Evolutionary conservation across 2,329 filamentous ascomycete genomes (phyloP).

Genomic region (Esteya vermicola): DNA sequence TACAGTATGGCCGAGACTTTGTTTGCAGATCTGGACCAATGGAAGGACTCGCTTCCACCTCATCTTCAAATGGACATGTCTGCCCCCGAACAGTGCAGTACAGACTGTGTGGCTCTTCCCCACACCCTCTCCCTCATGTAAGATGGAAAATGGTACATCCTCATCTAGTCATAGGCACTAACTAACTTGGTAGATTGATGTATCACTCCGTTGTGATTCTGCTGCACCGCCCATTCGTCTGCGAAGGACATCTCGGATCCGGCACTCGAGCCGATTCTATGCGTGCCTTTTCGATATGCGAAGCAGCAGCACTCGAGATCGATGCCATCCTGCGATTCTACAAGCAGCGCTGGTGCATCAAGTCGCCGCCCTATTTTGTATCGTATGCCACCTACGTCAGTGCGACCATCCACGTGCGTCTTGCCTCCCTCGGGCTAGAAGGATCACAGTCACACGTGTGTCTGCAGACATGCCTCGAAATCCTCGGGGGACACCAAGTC

Average conservation of each 20-base stretch:
- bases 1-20: not conserved
- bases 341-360: constrained; percentile 22
- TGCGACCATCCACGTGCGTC: constrained; percentile 36
- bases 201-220: constrained; percentile 25
- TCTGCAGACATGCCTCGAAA: constrained; percentile 27
- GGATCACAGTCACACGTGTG: constrained; percentile 19
- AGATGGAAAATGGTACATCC: not conserved
- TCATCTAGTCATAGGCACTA: constrained; percentile 10
- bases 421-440: constrained; percentile 24
- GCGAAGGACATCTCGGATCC: constrained; percentile 8
- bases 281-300: constrained; percentile 11
- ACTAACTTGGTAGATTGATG: constrained; percentile 10
- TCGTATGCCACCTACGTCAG: constrained; percentile 41
- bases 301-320: constrained; percentile 19
- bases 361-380: constrained; percentile 32
- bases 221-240: constrained; percentile 26
- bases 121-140: not conserved
- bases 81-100: not conserved
- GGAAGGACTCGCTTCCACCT: not conserved
- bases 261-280: not conserved
- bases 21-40: constrained; percentile 2
- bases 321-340: constrained; percentile 17
- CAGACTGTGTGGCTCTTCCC: not conserved
- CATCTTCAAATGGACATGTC: not conserved
- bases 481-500: constrained; percentile 30